phyloP scores from a whole-genome alignment of 352 stramenopile genomes.

The Phytophthora foliorum region DNA sequence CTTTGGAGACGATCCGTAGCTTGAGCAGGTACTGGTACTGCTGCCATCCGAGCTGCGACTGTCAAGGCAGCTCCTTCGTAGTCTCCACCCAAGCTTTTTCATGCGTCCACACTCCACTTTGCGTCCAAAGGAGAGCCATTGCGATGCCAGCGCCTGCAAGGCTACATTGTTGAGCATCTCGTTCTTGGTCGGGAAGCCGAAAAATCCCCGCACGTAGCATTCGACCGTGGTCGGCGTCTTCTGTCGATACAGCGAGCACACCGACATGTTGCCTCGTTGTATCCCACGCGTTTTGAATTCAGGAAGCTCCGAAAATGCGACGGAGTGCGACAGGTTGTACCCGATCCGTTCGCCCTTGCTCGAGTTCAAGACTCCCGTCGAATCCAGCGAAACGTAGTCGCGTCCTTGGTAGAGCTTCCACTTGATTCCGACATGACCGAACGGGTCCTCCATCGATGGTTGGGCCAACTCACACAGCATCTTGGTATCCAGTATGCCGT shows the following conservation, averaged over 20 bases:
- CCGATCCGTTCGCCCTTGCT: slow-evolving; percentile 38
- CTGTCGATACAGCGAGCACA: slow-evolving; percentile 54
- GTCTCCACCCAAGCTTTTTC: slow-evolving; percentile 57
- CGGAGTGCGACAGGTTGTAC: slow-evolving; percentile 57
- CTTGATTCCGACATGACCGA: slow-evolving; percentile 48
- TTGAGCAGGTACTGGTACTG: slow-evolving; percentile 18
- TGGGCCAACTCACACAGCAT: slow-evolving; percentile 43
- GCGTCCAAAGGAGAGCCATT: slow-evolving; percentile 37
- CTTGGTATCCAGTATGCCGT: slow-evolving; percentile 57
- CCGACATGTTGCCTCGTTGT: slow-evolving; percentile 50
- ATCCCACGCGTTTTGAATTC: slow-evolving; percentile 34
- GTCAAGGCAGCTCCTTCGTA: slow-evolving; percentile 30
- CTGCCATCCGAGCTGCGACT: slow-evolving; percentile 12
- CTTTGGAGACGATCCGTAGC: slow-evolving; percentile 7
- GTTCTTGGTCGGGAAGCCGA: slow-evolving; percentile 43
- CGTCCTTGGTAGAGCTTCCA: slow-evolving; percentile 51
- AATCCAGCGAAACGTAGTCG: slow-evolving; percentile 58
- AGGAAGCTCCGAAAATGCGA: slow-evolving; percentile 44
- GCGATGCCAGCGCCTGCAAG: slow-evolving; percentile 33
- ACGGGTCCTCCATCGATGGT: slow-evolving; percentile 43
- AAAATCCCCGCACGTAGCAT: slow-evolving; percentile 50
- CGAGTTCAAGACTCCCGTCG: slow-evolving; percentile 37
- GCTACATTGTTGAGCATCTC: slow-evolving; percentile 41
- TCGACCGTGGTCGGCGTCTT: slow-evolving; percentile 40
- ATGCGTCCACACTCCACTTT: slow-evolving; percentile 42